A percentile compares a stretch with the other conserved stretches of the same genome.
phyloP scores from a whole-genome alignment of 306 rosid species.

The Malus sylvestris region DNA sequence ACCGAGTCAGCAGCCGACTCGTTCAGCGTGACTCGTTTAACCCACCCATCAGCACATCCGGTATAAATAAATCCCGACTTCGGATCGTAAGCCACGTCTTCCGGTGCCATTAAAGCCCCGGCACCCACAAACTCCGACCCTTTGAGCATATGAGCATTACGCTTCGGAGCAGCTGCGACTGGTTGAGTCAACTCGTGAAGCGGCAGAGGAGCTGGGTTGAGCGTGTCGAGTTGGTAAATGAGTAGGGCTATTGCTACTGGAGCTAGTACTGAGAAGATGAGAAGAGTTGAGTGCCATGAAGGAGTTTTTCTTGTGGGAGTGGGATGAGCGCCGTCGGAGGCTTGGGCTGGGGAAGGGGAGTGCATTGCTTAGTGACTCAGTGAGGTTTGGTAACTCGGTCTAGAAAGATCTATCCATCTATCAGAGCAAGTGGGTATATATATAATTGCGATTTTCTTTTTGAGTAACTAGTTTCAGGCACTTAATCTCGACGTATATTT shows the following conservation, averaged over 20 bases:
- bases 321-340: neutral
- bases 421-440: too few relatives aligned
- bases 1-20: conserved; percentile 40
- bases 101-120: conserved; percentile 42
- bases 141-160: conserved; percentile 20
- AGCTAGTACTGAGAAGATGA: conserved; percentile 4
- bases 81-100: conserved; percentile 56
- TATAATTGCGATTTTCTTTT: too few relatives aligned
- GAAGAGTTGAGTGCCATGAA: conserved; percentile 1
- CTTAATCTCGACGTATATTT: too few relatives aligned
- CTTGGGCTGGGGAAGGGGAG: neutral
- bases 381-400: neutral
- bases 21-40: conserved; percentile 49
- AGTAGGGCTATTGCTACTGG: conserved; percentile 25
- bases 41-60: conserved; percentile 78
- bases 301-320: neutral
- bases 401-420: neutral
- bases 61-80: conserved; percentile 49
- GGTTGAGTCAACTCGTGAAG: conserved; percentile 17
- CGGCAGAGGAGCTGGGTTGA: conserved; percentile 42
- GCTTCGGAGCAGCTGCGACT: conserved; percentile 8
- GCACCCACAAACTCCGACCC: conserved; percentile 36
- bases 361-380: neutral
- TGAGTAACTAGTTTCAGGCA: too few relatives aligned
- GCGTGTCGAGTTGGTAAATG: conserved; percentile 41